Conservation (phyloP, 805 yeast species). For the Kodamaea laetipori region DNA sequence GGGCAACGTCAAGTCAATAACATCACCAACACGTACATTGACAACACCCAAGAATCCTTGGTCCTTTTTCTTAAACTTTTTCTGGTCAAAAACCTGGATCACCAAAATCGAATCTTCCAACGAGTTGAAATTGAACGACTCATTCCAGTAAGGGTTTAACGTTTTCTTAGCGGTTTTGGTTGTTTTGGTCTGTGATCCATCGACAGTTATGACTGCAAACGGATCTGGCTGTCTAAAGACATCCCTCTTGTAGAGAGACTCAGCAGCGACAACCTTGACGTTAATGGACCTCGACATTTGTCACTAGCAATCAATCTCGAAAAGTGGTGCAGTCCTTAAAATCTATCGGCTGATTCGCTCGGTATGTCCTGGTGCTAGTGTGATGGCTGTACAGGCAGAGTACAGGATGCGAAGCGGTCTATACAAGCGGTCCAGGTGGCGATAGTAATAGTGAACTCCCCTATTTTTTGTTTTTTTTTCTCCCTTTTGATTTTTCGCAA, state of each 20-base stretch:
- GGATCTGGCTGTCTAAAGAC: constrained; percentile 97
- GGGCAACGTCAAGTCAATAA: constrained; percentile 62
- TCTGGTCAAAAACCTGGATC: constrained; percentile 94
- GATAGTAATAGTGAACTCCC: constrained; percentile 1
- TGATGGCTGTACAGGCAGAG: too few relatives aligned
- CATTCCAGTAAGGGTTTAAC: constrained; percentile 97
- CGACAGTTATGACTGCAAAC: constrained; percentile 96
- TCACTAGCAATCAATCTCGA: not conserved
- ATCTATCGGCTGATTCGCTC: too few relatives aligned
- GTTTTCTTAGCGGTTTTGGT: constrained; percentile 94
- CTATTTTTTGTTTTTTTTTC: constrained; percentile 1
- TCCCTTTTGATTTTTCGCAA: not conserved
- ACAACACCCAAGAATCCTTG: constrained; percentile 98
- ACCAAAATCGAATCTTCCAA: constrained; percentile 85
- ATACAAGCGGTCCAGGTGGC: too few relatives aligned
- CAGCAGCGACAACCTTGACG: constrained; percentile 91
- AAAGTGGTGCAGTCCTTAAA: too few relatives aligned
- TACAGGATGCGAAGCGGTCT: too few relatives aligned
- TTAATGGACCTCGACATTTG: constrained; percentile 37
- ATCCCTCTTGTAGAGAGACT: constrained; percentile 91
- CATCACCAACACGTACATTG: constrained; percentile 86
- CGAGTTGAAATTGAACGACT: constrained; percentile 73
- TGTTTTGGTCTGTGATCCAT: constrained; percentile 93
- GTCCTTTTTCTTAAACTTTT: constrained; percentile 95
- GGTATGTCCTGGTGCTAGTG: too few relatives aligned